These are phyloP conservation scores for Arachis stenosperma DNA, from an alignment of 306 rosid genomes.

Conservation along the genomic window DNA sequence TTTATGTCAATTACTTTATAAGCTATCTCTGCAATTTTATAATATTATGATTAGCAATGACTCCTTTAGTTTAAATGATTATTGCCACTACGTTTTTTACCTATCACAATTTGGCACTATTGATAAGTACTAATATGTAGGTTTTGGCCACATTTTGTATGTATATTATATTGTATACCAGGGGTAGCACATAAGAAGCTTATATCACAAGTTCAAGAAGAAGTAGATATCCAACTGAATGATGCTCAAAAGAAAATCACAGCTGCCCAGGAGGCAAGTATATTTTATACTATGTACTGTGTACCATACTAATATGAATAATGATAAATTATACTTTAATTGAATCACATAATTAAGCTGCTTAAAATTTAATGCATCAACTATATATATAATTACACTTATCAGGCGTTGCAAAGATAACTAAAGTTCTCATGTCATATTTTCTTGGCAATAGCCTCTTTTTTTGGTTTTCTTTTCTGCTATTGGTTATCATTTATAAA, in stretches of 20 bases:
- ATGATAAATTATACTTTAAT: conserved; percentile 30
- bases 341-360: conserved; percentile 12
- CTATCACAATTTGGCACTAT: conserved; percentile 13
- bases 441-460: not conserved
- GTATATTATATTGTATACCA: conserved; percentile 43
- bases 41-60: conserved; percentile 14
- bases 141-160: conserved; percentile 29
- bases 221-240: conserved; percentile 60
- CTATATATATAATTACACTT: conserved; percentile 25
- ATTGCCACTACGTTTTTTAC: conserved; percentile 18
- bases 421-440: conserved; percentile 19
- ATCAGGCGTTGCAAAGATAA: conserved; percentile 5
- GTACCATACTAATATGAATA: not conserved
- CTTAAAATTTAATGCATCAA: not conserved
- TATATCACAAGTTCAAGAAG: conserved; percentile 77
- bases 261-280: conserved; percentile 73
- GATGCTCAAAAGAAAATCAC: conserved; percentile 77
- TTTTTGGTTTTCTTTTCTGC: conserved; percentile 17
- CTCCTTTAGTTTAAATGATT: not conserved
- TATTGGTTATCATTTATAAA: not conserved
- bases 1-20: conserved; percentile 5
- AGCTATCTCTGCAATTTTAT: not conserved
- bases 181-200: conserved; percentile 77
- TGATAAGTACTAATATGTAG: conserved; percentile 14
- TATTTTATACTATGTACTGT: conserved; percentile 10